Evolutionary conservation across 179 eudicot species (phyloP).

Genomic region (Drosera spatulata): DNA sequence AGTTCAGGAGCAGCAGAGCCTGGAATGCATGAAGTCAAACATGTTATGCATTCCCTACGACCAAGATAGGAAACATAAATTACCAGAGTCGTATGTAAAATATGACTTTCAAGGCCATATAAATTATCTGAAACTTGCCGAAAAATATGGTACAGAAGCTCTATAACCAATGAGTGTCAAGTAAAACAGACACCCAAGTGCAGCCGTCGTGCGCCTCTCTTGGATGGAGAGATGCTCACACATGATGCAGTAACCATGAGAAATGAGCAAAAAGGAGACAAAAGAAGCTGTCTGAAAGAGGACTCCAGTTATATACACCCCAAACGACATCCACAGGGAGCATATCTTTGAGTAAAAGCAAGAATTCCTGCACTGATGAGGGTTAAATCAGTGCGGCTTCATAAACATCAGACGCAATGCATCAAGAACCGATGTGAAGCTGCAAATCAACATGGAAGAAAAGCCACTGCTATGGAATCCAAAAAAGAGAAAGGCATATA

Average conservation of each 20-base stretch:
- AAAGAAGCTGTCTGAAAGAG: conserved; percentile 83
- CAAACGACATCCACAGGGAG: conserved; percentile 98
- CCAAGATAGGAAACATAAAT: background rate
- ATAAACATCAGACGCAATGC: background rate
- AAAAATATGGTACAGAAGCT: conserved; percentile 84
- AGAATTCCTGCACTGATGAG: conserved; percentile 50
- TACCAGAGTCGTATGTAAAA: background rate
- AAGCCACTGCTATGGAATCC: background rate
- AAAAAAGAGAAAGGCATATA: background rate
- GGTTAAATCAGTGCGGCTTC: background rate
- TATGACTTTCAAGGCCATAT: background rate
- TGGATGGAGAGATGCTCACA: conserved; percentile 68
- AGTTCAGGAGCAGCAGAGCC: conserved; percentile 76
- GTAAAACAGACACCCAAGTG: conserved; percentile 74
- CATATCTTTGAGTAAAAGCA: conserved; percentile 72
- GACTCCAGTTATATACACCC: conserved; percentile 78
- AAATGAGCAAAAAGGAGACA: conserved; percentile 76
- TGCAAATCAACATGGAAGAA: background rate
- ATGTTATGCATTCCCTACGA: conserved; percentile 4
- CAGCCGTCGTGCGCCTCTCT: conserved; percentile 68
- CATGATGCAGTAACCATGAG: conserved; percentile 93
- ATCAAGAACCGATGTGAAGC: background rate
- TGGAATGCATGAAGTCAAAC: conserved; percentile 19
- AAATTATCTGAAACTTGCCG: conserved; percentile 39
- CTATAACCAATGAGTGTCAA: conserved; percentile 85